These are phyloP conservation scores for Panaeolus papilionaceus DNA, from an alignment of 768 basidiomycete species.

Conservation along the genomic window DNA sequence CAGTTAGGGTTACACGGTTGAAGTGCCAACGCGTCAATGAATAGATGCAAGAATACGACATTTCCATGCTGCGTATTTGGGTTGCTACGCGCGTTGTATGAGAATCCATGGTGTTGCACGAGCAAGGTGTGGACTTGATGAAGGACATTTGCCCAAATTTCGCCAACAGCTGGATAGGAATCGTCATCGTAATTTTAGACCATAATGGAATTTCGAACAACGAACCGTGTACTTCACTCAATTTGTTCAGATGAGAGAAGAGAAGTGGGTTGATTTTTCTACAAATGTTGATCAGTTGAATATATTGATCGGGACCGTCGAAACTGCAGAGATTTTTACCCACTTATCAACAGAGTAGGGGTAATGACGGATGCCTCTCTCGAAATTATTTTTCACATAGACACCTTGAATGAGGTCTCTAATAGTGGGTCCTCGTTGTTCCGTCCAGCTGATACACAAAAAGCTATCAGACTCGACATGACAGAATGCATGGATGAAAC, in stretches of 20 bases:
- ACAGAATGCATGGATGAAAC: conserved; percentile 15
- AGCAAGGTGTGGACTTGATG: conserved; percentile 47
- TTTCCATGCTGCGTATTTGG: conserved; percentile 29
- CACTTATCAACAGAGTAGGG: conserved; percentile 33
- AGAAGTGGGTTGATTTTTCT: conserved; percentile 3
- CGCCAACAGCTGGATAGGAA: conserved; percentile 47
- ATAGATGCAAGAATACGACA: conserved; percentile 31
- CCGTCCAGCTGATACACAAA: conserved; percentile 40
- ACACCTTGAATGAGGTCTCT: conserved; percentile 50
- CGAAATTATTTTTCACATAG: conserved; percentile 56
- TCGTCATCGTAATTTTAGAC: neutral
- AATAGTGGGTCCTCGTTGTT: conserved; percentile 41
- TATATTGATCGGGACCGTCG: neutral
- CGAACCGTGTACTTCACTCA: neutral
- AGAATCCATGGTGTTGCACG: conserved; percentile 39
- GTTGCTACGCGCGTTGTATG: conserved; percentile 36
- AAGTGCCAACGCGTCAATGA: conserved; percentile 29
- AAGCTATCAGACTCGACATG: neutral
- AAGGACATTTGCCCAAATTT: conserved; percentile 54
- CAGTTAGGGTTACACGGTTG: conserved; percentile 32
- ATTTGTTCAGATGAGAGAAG: neutral
- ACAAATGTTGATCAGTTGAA: neutral
- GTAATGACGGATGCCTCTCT: conserved; percentile 14
- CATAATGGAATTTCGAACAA: conserved; percentile 15
- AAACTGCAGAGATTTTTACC: conserved; percentile 19